These are phyloP conservation scores for Parsonsia alboflavescens DNA, from an alignment of 257 asterid species.

Conservation along the genomic window DNA sequence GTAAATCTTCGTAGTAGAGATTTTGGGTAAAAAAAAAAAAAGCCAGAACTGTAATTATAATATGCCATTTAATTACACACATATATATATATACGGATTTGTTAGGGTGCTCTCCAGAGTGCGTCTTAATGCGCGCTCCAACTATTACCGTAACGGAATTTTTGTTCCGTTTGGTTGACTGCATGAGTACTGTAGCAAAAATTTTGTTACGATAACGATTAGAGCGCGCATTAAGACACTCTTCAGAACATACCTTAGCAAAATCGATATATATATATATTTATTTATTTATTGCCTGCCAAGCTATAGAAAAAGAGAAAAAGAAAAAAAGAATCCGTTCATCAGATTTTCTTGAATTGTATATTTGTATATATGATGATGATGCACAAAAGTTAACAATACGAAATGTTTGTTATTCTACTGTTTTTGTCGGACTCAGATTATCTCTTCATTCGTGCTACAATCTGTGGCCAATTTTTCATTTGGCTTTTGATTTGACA, in stretches of 20 bases:
- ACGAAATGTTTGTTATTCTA: neutral
- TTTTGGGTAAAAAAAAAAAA: neutral
- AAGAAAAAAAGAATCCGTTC: neutral
- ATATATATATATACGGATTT: too few relatives aligned
- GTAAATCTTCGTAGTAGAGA: constrained; percentile 7
- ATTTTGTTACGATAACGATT: too few relatives aligned
- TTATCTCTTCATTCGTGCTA: neutral
- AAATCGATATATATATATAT: too few relatives aligned
- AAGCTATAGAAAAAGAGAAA: neutral
- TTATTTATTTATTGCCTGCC: neutral
- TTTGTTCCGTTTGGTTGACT: too few relatives aligned
- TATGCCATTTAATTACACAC: constrained; percentile 1
- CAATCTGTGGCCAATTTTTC: neutral
- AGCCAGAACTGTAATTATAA: constrained; percentile 7
- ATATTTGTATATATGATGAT: constrained; percentile 14
- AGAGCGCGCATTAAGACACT: too few relatives aligned
- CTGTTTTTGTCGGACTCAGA: neutral
- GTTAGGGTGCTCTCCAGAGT: too few relatives aligned
- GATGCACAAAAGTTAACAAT: neutral
- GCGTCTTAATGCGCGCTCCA: too few relatives aligned
- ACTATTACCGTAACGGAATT: too few relatives aligned
- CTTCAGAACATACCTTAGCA: too few relatives aligned
- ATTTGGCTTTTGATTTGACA: neutral
- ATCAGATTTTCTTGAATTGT: neutral
- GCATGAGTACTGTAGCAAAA: too few relatives aligned